Percentiles rank a stretch among this genome's conserved stretches.
Conservation (phyloP, 768 basidiomycete genomes). For the Lepiota brunneoincarnata region DNA sequence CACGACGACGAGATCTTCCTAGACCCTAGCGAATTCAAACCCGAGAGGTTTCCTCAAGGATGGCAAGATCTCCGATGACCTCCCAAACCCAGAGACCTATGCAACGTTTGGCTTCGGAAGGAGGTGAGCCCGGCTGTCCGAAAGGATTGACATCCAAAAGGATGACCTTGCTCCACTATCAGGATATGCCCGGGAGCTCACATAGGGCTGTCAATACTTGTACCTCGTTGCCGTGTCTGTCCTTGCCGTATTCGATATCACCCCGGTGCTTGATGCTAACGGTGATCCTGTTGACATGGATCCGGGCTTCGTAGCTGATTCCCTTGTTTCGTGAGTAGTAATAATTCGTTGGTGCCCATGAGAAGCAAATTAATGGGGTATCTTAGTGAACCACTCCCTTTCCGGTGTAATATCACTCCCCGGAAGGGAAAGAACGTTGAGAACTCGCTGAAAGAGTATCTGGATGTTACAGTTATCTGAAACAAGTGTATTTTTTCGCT, state of each 20-base stretch:
- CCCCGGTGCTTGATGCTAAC: slow-evolving; percentile 14
- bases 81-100: slow-evolving; percentile 13
- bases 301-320: slow-evolving; percentile 1
- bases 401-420: not conserved
- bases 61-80: slow-evolving; percentile 1
- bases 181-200: slow-evolving; percentile 25
- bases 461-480: not conserved
- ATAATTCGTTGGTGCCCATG: not conserved
- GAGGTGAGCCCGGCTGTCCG: slow-evolving; percentile 4
- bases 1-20: slow-evolving; percentile 29
- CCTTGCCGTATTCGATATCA: slow-evolving; percentile 19
- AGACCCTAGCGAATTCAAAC: slow-evolving; percentile 28
- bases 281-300: slow-evolving; percentile 14
- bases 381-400: not conserved
- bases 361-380: not conserved
- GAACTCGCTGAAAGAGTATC: not conserved
- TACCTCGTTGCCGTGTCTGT: slow-evolving; percentile 18
- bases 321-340: not conserved
- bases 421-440: not conserved
- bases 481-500: too few species aligned
- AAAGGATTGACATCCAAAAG: not conserved
- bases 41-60: slow-evolving; percentile 26
- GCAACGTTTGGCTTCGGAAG: slow-evolving; percentile 22
- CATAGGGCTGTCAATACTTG: slow-evolving; percentile 16
- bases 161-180: not conserved